phyloP scores from a whole-genome alignment of 2,329 filamentous ascomycete species.

The Arthrinium phaeospermum region DNA sequence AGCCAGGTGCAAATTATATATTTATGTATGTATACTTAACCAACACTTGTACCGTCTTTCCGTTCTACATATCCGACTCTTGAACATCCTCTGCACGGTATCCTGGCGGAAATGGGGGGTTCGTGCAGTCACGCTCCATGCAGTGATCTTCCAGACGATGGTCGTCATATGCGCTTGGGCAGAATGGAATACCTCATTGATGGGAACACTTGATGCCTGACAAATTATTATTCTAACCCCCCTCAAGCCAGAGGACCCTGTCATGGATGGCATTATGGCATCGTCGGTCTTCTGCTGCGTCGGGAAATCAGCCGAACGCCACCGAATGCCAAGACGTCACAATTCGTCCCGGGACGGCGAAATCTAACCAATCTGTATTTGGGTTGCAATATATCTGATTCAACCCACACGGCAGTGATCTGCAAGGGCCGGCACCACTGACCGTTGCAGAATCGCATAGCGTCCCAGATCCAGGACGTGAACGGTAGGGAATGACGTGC shows the following conservation, averaged over 20 bases:
- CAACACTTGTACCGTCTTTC: neutral
- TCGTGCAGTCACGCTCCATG: neutral
- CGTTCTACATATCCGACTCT: neutral
- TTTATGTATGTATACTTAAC: no score
- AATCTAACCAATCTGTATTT: neutral
- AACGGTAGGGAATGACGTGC: neutral
- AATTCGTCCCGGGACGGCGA: neutral
- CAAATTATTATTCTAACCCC: neutral
- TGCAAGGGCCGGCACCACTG: slow-evolving; percentile 9
- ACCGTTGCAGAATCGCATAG: neutral
- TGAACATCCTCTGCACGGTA: neutral
- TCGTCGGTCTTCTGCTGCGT: neutral
- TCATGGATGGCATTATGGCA: neutral
- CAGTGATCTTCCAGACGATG: neutral
- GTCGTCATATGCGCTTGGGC: neutral
- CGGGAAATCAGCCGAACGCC: neutral
- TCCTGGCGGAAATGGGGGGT: neutral
- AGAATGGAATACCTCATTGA: neutral
- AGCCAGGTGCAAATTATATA: no score
- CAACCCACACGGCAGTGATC: slow-evolving; percentile 1
- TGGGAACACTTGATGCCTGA: neutral
- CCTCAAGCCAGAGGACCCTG: neutral
- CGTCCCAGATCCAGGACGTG: neutral
- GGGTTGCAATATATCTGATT: slow-evolving; percentile 11
- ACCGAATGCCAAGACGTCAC: slow-evolving; percentile 4